phyloP scores from a whole-genome alignment of 345 rosid genomes.

The Raphanus raphanistrum region DNA sequence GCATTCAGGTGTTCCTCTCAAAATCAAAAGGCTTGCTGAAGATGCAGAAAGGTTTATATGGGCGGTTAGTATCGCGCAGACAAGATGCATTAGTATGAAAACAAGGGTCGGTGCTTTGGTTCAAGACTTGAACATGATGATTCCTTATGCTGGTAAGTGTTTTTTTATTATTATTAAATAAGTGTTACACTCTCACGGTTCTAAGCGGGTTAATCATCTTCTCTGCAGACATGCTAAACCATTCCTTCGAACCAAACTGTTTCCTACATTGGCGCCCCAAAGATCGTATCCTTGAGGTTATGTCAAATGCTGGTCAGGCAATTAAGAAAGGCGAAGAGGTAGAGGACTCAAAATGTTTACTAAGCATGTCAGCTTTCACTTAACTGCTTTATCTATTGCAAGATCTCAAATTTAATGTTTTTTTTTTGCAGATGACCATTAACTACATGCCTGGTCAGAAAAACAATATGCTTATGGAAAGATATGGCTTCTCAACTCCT shows the following conservation, averaged over 20 bases:
- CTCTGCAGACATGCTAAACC: conserved; percentile 87
- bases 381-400: not conserved
- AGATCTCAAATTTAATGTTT: not conserved
- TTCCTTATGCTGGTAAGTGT: conserved; percentile 87
- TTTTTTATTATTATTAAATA: not conserved
- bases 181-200: not conserved
- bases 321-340: conserved; percentile 90
- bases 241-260: conserved; percentile 86
- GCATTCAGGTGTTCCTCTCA: conserved; percentile 84
- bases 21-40: conserved; percentile 80
- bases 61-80: conserved; percentile 60
- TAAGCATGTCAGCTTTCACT: conserved; percentile 14
- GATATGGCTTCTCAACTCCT: conserved; percentile 90
- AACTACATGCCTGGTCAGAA: conserved; percentile 68
- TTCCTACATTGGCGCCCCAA: conserved; percentile 93
- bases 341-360: conserved; percentile 17
- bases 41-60: conserved; percentile 81
- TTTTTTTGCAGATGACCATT: conserved; percentile 67
- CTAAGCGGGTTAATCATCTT: not conserved
- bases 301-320: conserved; percentile 89
- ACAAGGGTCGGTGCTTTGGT: conserved; percentile 78
- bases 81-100: conserved; percentile 70
- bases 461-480: conserved; percentile 71
- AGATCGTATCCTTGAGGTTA: conserved; percentile 95
- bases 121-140: conserved; percentile 86